A percentile compares a stretch with the other conserved stretches of the same genome.
These are phyloP conservation scores for Pseudoperonospora humuli DNA, from an alignment of 352 stramenopile genomes.

Conservation along the genomic window DNA sequence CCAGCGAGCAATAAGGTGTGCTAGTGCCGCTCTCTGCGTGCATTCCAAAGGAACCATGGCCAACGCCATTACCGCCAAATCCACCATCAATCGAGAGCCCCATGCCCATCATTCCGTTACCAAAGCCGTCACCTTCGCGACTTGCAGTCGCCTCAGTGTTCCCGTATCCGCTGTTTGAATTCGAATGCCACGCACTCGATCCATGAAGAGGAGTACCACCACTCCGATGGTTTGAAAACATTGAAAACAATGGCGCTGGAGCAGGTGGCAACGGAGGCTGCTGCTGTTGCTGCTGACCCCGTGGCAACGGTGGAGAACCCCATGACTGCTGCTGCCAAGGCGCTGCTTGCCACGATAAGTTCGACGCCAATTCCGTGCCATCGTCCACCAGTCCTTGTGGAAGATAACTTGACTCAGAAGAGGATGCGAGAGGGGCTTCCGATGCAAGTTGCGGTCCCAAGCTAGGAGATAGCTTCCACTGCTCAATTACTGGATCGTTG, in stretches of 20 bases:
- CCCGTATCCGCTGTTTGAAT: slow-evolving; percentile 12
- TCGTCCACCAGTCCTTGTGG: slow-evolving; percentile 32
- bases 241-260: slow-evolving; percentile 48
- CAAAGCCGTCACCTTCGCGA: slow-evolving; percentile 34
- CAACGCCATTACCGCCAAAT: slow-evolving; percentile 19
- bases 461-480: slow-evolving; percentile 70
- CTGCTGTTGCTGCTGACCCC: slow-evolving; percentile 24
- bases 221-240: slow-evolving; percentile 40
- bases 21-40: slow-evolving; percentile 14
- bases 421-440: slow-evolving; percentile 36
- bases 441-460: slow-evolving; percentile 31
- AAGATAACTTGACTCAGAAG: slow-evolving; percentile 41
- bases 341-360: slow-evolving; percentile 42
- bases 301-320: slow-evolving; percentile 32
- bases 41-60: slow-evolving; percentile 29
- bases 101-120: slow-evolving; percentile 40
- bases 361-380: slow-evolving; percentile 17
- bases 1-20: slow-evolving; percentile 42
- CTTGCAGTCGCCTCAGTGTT: slow-evolving; percentile 9
- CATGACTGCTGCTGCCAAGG: slow-evolving; percentile 52
- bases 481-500: slow-evolving; percentile 65
- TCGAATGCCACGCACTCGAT: slow-evolving; percentile 27
- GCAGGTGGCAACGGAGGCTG: slow-evolving; percentile 31
- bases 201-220: slow-evolving; percentile 20
- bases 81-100: slow-evolving; percentile 28